A percentile compares a stretch with the other conserved stretches of the same genome.
Evolutionary conservation across 2,329 filamentous ascomycete species (phyloP).

Genomic region (Ophiostoma ulmi): DNA sequence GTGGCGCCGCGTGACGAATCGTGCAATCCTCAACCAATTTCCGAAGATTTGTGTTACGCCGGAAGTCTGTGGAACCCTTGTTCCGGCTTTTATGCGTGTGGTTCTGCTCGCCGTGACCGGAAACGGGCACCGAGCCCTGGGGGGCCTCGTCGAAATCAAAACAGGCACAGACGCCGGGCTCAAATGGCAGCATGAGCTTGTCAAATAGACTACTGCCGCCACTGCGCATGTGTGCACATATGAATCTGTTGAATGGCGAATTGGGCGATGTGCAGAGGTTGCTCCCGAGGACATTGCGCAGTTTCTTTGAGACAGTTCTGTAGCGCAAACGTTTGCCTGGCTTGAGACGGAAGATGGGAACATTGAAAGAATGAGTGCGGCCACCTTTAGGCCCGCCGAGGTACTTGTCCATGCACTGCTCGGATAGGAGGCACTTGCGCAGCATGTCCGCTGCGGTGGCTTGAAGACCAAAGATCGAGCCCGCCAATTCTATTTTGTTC

Average conservation of each 20-base stretch:
- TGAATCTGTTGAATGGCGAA: neutral
- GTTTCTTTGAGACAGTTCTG: neutral
- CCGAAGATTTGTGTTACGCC: neutral
- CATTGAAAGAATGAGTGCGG: neutral
- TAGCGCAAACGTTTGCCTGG: neutral
- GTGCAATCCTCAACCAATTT: neutral
- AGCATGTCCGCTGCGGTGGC: neutral
- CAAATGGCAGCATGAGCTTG: conserved; percentile 12
- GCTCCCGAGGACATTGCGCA: neutral
- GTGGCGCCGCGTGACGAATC: neutral
- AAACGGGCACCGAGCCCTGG: neutral
- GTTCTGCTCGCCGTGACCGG: neutral
- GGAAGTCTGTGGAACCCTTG: neutral
- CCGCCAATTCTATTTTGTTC: neutral
- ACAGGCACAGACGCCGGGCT: conserved; percentile 8
- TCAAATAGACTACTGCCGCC: neutral
- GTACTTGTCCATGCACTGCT: neutral
- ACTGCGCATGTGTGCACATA: neutral
- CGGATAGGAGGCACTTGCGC: neutral
- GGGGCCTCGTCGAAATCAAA: neutral
- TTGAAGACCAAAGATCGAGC: neutral
- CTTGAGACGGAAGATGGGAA: neutral
- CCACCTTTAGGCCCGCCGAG: neutral
- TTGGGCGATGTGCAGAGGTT: neutral
- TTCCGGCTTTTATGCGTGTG: neutral